Evolutionary conservation across 768 basidiomycete genomes (phyloP).

Genomic region (Suillus subaureus): DNA sequence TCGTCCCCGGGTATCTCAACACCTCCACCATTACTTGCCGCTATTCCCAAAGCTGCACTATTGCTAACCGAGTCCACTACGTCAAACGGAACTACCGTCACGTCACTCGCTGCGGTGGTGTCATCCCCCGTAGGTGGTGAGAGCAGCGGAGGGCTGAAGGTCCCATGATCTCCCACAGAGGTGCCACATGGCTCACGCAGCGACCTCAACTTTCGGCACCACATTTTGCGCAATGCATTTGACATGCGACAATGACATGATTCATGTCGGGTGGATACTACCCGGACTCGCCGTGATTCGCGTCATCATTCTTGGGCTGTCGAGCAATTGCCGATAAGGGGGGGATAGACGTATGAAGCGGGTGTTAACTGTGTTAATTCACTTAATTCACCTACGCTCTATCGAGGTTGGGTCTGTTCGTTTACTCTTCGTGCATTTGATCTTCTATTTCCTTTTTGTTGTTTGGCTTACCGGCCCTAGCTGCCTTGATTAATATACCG

Average conservation of each 20-base stretch:
- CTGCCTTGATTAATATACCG: constrained; percentile 2
- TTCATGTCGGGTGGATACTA: neutral
- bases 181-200: neutral
- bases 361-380: constrained; percentile 2
- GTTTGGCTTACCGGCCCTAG: constrained; percentile 1
- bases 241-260: neutral
- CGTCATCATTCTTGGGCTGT: constrained; percentile 5
- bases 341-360: constrained; percentile 2
- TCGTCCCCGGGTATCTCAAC: constrained; percentile 25
- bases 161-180: neutral
- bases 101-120: constrained; percentile 5
- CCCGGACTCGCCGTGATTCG: constrained; percentile 2
- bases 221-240: constrained; percentile 6
- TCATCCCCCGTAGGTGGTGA: neutral
- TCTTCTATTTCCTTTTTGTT: neutral
- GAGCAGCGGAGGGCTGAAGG: neutral
- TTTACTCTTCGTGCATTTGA: constrained; percentile 1
- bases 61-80: constrained; percentile 10
- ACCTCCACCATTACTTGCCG: neutral
- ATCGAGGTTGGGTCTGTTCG: constrained; percentile 1
- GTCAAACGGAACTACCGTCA: constrained; percentile 7
- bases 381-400: neutral
- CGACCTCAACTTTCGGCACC: neutral
- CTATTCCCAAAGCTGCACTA: constrained; percentile 23
- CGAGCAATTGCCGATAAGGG: constrained; percentile 3